phyloP scores from a whole-genome alignment of 1,284 basidiomycete genomes.

The Inonotus hispidus region DNA sequence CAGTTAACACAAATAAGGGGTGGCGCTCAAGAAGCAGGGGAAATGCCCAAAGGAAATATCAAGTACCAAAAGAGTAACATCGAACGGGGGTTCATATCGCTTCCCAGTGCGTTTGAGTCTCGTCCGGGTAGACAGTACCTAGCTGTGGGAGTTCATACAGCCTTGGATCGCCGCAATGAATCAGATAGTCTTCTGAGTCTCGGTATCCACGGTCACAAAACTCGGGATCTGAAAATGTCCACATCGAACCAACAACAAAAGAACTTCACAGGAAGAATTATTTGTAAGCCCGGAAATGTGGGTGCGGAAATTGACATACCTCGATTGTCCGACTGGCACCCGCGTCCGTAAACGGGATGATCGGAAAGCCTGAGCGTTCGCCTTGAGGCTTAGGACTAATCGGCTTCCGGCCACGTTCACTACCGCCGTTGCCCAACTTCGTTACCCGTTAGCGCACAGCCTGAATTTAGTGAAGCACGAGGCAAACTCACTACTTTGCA shows the following conservation, averaged over 20 bases:
- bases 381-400: constrained; percentile 17
- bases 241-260: constrained; percentile 11
- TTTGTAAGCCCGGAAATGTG: background rate
- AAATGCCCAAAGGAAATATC: background rate
- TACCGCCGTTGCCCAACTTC: constrained; percentile 17
- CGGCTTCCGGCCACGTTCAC: constrained; percentile 17
- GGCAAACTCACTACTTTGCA: constrained; percentile 15
- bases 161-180: background rate
- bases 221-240: constrained; percentile 2
- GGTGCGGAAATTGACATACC: background rate
- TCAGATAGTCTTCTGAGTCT: background rate
- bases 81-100: background rate
- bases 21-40: background rate
- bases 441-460: background rate
- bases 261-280: constrained; percentile 9
- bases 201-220: background rate
- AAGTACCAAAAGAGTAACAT: background rate
- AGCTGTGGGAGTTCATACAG: constrained; percentile 9
- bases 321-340: constrained; percentile 11
- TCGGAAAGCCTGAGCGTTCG: constrained; percentile 14
- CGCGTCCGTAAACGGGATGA: background rate
- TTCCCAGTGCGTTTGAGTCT: constrained; percentile 11
- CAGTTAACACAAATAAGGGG: background rate
- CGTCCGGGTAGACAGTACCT: constrained; percentile 13
- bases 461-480: background rate